These are phyloP conservation scores for Thelephora ganbajun DNA, from an alignment of 768 basidiomycete species.

Conservation along the genomic window DNA sequence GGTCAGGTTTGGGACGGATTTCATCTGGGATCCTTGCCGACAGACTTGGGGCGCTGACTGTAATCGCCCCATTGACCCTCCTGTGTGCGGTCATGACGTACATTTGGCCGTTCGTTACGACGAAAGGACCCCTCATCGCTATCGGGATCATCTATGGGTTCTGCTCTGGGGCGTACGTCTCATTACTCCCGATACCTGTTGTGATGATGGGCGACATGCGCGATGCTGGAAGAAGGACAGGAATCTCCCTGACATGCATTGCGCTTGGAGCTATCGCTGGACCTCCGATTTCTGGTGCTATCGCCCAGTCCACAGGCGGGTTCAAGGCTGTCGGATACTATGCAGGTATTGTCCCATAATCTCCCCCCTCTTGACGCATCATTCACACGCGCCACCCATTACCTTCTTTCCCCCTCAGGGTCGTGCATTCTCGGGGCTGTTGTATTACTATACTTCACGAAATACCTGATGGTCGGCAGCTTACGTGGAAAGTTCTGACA, in stretches of 20 bases:
- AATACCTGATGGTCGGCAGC: not conserved
- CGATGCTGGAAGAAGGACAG: slow-evolving; percentile 52
- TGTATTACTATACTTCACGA: not conserved
- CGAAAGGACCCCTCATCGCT: slow-evolving; percentile 29
- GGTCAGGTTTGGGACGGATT: slow-evolving; percentile 49
- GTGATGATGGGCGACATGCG: slow-evolving; percentile 43
- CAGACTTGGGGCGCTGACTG: slow-evolving; percentile 44
- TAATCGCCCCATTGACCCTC: slow-evolving; percentile 50
- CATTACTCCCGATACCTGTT: slow-evolving; percentile 40
- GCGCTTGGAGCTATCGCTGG: slow-evolving; percentile 53
- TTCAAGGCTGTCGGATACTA: slow-evolving; percentile 43
- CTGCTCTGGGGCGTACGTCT: slow-evolving; percentile 46
- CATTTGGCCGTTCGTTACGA: slow-evolving; percentile 53
- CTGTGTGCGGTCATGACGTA: slow-evolving; percentile 46
- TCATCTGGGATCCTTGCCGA: slow-evolving; percentile 40
- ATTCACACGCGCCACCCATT: not conserved
- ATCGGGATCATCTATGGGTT: slow-evolving; percentile 60
- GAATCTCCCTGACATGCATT: slow-evolving; percentile 48
- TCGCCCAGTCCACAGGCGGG: slow-evolving; percentile 35
- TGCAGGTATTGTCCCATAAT: slow-evolving; percentile 22
- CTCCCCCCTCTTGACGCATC: not conserved
- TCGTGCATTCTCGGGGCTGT: not conserved
- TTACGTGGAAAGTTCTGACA: not conserved
- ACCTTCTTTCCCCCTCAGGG: not conserved
- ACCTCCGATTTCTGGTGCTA: slow-evolving; percentile 63